A percentile compares a stretch with the other conserved stretches of the same genome.
These are phyloP conservation scores for Nicotiana noctiflora DNA, from an alignment of 257 asterid species.

Conservation along the genomic window DNA sequence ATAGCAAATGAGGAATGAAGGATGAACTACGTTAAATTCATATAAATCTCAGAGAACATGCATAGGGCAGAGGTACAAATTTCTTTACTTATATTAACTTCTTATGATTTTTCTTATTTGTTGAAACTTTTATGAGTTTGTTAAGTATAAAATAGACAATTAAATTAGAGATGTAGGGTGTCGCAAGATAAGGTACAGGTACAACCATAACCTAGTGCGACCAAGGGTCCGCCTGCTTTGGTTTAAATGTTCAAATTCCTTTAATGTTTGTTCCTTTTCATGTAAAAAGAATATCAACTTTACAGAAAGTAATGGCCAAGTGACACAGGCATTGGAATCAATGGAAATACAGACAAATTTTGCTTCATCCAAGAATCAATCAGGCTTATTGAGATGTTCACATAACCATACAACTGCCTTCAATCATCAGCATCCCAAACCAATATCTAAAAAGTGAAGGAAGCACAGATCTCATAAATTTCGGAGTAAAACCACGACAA, in stretches of 20 bases:
- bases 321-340: neutral
- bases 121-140: neutral
- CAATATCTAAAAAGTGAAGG: neutral
- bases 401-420: neutral
- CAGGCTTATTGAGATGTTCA: neutral
- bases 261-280: neutral
- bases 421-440: neutral
- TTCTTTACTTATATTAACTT: neutral
- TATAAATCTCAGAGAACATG: neutral
- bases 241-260: neutral
- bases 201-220: neutral
- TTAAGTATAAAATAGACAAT: neutral
- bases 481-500: too few species aligned
- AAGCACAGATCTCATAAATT: neutral
- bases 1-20: neutral
- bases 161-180: neutral
- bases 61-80: neutral
- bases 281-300: neutral
- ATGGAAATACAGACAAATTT: neutral
- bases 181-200: neutral
- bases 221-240: neutral
- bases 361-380: neutral
- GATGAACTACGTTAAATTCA: neutral
- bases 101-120: neutral
- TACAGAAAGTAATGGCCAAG: neutral